Evolutionary conservation across 345 rosid species (phyloP).

Genomic region (Salix dunnii): DNA sequence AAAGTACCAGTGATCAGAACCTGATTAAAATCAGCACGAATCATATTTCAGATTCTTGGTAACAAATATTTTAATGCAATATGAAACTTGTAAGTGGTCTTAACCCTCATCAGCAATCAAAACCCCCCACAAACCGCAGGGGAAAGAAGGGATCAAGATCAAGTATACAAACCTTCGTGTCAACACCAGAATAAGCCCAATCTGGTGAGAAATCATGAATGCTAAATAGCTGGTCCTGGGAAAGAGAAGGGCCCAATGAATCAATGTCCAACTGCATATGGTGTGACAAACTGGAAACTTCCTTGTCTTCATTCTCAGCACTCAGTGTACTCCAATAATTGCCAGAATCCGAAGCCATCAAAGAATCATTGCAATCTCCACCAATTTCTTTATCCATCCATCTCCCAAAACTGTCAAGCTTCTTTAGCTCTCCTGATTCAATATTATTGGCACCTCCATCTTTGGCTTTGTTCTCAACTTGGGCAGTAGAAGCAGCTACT

Average conservation of each 20-base stretch:
- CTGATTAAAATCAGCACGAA: slow-evolving; percentile 27
- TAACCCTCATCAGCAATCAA: too few species aligned
- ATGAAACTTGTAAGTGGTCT: neutral
- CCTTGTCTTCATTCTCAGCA: slow-evolving; percentile 63
- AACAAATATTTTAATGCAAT: neutral
- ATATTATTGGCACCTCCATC: slow-evolving; percentile 26
- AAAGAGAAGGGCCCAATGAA: slow-evolving; percentile 72
- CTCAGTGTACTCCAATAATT: slow-evolving; percentile 66
- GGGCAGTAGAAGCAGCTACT: slow-evolving; percentile 29
- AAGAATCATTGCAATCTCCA: slow-evolving; percentile 64
- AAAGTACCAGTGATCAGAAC: slow-evolving; percentile 54
- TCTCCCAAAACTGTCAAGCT: slow-evolving; percentile 80
- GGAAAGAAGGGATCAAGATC: neutral
- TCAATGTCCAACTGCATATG: slow-evolving; percentile 57
- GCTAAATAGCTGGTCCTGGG: slow-evolving; percentile 75
- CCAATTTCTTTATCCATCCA: slow-evolving; percentile 88
- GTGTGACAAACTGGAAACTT: slow-evolving; percentile 58
- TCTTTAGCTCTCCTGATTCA: slow-evolving; percentile 56
- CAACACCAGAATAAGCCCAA: slow-evolving; percentile 50
- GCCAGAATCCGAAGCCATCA: slow-evolving; percentile 73
- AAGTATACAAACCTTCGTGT: slow-evolving; percentile 42
- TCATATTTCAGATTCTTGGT: neutral
- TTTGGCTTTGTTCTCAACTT: slow-evolving; percentile 37
- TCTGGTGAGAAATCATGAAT: slow-evolving; percentile 67
- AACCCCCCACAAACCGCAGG: neutral